Evolutionary conservation across 495 filamentous ascomycete species (phyloP).

Genomic region (Talaromyces proteolyticus): DNA sequence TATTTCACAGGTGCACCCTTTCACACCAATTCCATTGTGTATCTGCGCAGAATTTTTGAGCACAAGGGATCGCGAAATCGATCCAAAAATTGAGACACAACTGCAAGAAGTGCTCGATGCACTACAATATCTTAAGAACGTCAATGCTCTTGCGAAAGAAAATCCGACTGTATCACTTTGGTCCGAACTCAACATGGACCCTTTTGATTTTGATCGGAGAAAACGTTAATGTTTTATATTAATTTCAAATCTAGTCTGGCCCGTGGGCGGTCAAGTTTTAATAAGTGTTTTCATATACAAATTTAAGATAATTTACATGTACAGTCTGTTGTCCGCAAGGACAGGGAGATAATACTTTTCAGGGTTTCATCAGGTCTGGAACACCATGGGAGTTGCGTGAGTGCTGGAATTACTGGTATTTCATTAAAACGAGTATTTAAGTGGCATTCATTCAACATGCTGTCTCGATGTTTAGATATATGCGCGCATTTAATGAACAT

Average conservation of each 20-base stretch:
- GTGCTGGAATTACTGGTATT: not conserved
- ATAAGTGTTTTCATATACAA: not conserved
- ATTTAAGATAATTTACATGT: not conserved
- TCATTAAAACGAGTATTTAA: no score
- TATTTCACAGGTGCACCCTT: slow-evolving; percentile 5
- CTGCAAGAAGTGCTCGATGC: slow-evolving; percentile 6
- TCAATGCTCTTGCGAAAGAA: slow-evolving; percentile 5
- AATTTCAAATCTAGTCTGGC: not conserved
- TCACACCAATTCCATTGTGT: not conserved
- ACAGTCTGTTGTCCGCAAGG: not conserved
- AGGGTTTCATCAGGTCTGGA: no score
- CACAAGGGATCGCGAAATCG: slow-evolving; percentile 4
- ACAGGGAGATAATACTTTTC: not conserved
- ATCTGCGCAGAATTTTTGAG: slow-evolving; percentile 7
- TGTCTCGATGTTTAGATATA: no score
- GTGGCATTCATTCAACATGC: no score
- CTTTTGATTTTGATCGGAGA: not conserved
- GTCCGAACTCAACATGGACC: slow-evolving; percentile 3
- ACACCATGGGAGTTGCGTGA: not conserved
- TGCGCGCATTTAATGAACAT: not conserved
- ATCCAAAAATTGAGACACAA: slow-evolving; percentile 1
- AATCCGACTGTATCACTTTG: slow-evolving; percentile 1
- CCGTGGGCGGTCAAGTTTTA: not conserved
- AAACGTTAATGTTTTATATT: not conserved
- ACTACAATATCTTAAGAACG: slow-evolving; percentile 8